Conservation (phyloP, 345 rosid genomes). For the Camelina neglecta region DNA sequence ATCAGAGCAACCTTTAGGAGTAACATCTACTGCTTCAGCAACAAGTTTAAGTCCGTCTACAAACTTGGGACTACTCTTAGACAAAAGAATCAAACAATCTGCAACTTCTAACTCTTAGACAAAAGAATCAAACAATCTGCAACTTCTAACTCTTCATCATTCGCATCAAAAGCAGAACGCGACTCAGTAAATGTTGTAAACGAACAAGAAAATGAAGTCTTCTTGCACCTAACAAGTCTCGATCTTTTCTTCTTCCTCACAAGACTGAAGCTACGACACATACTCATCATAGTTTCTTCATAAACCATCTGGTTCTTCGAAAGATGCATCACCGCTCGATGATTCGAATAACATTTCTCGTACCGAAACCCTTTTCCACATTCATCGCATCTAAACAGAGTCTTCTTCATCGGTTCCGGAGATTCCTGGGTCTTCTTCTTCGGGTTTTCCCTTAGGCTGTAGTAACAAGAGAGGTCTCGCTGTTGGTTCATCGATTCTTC, state of each 20-base stretch:
- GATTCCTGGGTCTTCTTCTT: conserved; percentile 71
- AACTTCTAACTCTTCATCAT: conserved; percentile 53
- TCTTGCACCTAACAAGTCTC: conserved; percentile 54
- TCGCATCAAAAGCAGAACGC: conserved; percentile 43
- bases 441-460: conserved; percentile 65
- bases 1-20: conserved; percentile 35
- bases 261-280: conserved; percentile 35
- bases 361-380: conserved; percentile 57
- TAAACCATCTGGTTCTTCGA: conserved; percentile 22
- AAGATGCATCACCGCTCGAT: conserved; percentile 34
- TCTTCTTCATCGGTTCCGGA: conserved; percentile 51
- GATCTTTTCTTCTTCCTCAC: conserved; percentile 61
- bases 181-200: conserved; percentile 52
- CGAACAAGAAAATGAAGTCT: conserved; percentile 49
- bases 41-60: conserved; percentile 38
- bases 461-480: conserved; percentile 43
- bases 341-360: conserved; percentile 41
- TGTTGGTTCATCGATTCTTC: conserved; percentile 28
- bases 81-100: conserved; percentile 59
- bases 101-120: conserved; percentile 62
- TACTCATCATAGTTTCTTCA: conserved; percentile 41
- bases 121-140: conserved; percentile 63
- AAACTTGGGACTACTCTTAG: conserved; percentile 45
- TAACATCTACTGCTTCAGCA: conserved; percentile 37
- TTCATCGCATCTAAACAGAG: conserved; percentile 46